Percentiles rank a stretch among this genome's conserved stretches.
phyloP scores from a whole-genome alignment of 305 asterid species.

The Withania somnifera region DNA sequence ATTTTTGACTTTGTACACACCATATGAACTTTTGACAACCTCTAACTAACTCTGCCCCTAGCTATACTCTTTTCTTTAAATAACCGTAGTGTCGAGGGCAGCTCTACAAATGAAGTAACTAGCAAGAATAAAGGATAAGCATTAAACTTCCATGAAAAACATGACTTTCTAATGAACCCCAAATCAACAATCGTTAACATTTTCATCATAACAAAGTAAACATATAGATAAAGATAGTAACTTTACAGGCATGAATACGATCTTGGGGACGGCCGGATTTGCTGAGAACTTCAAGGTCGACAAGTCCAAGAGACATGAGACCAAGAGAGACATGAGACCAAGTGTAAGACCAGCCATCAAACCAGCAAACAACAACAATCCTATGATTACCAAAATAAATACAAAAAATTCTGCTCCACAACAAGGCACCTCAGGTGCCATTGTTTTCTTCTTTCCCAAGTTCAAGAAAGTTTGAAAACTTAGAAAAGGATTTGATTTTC shows the following conservation, averaged over 20 bases:
- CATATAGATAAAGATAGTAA: background rate
- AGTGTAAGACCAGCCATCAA: conserved; percentile 97
- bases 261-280: conserved; percentile 85
- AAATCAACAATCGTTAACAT: conserved; percentile 2
- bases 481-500: background rate
- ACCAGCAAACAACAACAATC: conserved; percentile 83
- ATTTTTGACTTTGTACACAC: background rate
- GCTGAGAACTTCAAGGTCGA: conserved; percentile 97
- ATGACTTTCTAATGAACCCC: background rate
- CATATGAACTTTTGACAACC: background rate
- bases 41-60: background rate
- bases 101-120: background rate
- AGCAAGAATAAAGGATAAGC: background rate
- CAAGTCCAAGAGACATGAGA: conserved; percentile 95
- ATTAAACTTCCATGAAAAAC: conserved; percentile 5
- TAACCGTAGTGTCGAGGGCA: too few relatives aligned
- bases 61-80: background rate
- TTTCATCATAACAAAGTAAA: background rate
- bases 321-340: conserved; percentile 98
- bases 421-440: conserved; percentile 56
- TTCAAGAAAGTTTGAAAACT: background rate
- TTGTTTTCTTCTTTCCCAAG: conserved; percentile 1
- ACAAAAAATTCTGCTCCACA: conserved; percentile 48
- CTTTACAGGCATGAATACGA: conserved; percentile 76
- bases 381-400: conserved; percentile 33